These are phyloP conservation scores for Pythium plurisporium DNA, from an alignment of 352 stramenopile genomes.

Conservation along the genomic window DNA sequence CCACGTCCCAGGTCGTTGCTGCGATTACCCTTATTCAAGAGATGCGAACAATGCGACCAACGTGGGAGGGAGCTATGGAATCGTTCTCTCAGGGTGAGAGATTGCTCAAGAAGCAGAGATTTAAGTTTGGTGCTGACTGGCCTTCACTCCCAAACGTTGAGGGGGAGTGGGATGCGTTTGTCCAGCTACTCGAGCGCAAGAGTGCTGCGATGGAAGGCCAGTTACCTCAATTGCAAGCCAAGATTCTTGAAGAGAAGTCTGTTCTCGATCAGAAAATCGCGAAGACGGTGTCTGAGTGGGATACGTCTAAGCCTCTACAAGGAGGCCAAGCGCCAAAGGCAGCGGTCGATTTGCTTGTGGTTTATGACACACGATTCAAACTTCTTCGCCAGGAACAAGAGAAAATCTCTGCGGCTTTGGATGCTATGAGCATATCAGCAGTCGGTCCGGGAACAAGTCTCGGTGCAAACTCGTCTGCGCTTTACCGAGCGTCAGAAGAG, in stretches of 20 bases:
- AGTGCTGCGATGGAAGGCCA: slow-evolving; percentile 95
- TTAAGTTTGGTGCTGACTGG: slow-evolving; percentile 95
- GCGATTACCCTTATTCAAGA: slow-evolving; percentile 89
- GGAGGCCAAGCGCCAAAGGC: slow-evolving; percentile 62
- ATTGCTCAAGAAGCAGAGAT: slow-evolving; percentile 95
- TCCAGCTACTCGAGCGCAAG: slow-evolving; percentile 86
- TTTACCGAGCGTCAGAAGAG: slow-evolving; percentile 86
- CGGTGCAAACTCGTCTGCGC: slow-evolving; percentile 62
- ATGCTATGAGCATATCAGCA: slow-evolving; percentile 91
- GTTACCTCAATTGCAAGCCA: slow-evolving; percentile 95
- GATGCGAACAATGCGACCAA: slow-evolving; percentile 65
- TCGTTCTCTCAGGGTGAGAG: slow-evolving; percentile 93
- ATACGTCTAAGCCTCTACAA: slow-evolving; percentile 75
- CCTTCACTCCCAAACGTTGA: slow-evolving; percentile 94
- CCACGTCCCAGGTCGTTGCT: slow-evolving; percentile 95
- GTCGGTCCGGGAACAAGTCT: slow-evolving; percentile 44
- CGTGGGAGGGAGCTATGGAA: slow-evolving; percentile 79
- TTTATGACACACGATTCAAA: slow-evolving; percentile 85
- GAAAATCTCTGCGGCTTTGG: slow-evolving; percentile 93
- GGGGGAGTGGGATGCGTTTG: slow-evolving; percentile 95
- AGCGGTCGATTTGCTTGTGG: slow-evolving; percentile 72
- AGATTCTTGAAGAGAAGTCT: slow-evolving; percentile 96
- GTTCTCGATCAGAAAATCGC: slow-evolving; percentile 79
- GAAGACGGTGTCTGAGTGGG: slow-evolving; percentile 76
- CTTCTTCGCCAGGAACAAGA: slow-evolving; percentile 89